Evolutionary conservation across 306 rosid genomes (phyloP), one percentile per base, ranked within the genome.

Genomic region (Senna siamea): DNA sequence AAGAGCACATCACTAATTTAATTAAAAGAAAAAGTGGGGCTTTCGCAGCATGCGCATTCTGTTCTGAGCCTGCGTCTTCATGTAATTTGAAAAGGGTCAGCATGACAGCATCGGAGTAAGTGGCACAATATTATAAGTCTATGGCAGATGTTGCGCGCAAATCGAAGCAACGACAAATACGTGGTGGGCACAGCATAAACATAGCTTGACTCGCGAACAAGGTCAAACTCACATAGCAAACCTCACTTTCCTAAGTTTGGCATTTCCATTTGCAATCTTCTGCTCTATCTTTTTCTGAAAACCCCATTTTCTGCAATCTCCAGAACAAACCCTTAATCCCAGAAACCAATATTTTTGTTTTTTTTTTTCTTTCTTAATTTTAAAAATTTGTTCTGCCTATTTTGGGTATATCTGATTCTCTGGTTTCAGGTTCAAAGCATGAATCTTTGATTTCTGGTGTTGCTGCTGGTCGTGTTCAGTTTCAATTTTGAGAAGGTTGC

Each of bases 181-280:
- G 97, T 91, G 93, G 85, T 87, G 85, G 94, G 93, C 67, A 69
- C 69, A 83, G 84, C 97, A 82, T 81, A 64, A 85, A 72, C 44
- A 0, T 72, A 70, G 93, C 81, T 73, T 37, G 28, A 68, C 47
- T 22, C 66, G 38, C 23, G 69, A 61, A 37, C 40, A 37, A 65
- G 9, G 51, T 34, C 80, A 46, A 75, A 63, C 79, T 32, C 65
- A 32, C 59, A 55, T 37, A 73, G 76, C 73, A 30, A 66, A 38
- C 34, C 19, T 43, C 77, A 30, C 75, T 35, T 72, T 73, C 67
- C 56, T 30, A 69, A 15, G 51, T 73, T 80, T 20, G 38, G 74
- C 71, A 7, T 22, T 46, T 30, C 43, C 18, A 12, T 9, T 46
- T 63, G 40, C 56, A 40, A 12, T 50, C 23, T 66, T 44, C 23